Percentiles rank a stretch among this genome's conserved stretches.
phyloP scores from a whole-genome alignment of 2,329 filamentous ascomycete genomes.

The Decorospora gaudefroyi region DNA sequence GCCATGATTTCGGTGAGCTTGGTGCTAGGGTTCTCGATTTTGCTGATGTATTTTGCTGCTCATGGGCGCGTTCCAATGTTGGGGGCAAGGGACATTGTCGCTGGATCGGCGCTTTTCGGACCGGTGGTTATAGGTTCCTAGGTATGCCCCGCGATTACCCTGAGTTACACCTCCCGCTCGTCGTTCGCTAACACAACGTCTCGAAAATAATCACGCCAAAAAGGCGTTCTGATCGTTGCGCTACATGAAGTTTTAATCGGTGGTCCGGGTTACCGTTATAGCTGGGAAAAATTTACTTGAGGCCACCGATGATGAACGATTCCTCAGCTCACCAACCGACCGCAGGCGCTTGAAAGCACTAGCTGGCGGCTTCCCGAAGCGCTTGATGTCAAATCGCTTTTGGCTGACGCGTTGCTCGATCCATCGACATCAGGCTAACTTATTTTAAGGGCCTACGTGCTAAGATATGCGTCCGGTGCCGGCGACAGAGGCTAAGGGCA shows the following conservation, averaged over 20 bases:
- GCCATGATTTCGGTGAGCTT: constrained; percentile 30
- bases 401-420: constrained; percentile 11
- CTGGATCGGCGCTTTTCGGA: constrained; percentile 5
- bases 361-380: background rate
- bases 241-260: too few relatives aligned
- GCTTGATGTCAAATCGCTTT: constrained; percentile 13
- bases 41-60: too few relatives aligned
- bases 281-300: too few relatives aligned
- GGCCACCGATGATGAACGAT: background rate
- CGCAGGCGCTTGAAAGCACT: background rate
- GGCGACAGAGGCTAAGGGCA: background rate
- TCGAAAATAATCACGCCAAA: background rate
- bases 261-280: too few relatives aligned
- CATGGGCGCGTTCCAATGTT: too few relatives aligned
- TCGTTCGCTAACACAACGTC: constrained; percentile 21
- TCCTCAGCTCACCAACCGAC: background rate
- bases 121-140: constrained; percentile 14
- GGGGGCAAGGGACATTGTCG: too few relatives aligned
- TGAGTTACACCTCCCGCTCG: constrained; percentile 9
- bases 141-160: constrained; percentile 6
- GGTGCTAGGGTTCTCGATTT: background rate
- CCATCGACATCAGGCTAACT: constrained; percentile 1
- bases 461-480: constrained; percentile 9
- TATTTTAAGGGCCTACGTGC: background rate
- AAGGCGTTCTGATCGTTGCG: too few relatives aligned